Evolutionary conservation across 108 stramenopile genomes (phyloP).

Genomic region (Pelagomonas calceolata): DNA sequence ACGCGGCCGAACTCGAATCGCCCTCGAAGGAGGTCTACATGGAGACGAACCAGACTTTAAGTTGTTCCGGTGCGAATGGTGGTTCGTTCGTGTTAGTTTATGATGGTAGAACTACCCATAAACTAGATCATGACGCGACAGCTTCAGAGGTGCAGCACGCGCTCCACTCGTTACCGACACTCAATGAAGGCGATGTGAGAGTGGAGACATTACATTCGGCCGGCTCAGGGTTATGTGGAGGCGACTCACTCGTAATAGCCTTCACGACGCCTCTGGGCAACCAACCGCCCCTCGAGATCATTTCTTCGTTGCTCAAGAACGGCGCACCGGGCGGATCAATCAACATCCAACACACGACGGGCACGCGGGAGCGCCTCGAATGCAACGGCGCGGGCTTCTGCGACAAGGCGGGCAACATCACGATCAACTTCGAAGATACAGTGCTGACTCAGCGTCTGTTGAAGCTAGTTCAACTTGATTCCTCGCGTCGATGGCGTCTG

Average conservation of each 20-base stretch:
- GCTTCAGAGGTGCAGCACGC: background rate
- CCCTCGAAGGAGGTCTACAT: background rate
- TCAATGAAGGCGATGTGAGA: background rate
- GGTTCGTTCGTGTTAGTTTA: background rate
- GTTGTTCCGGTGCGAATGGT: background rate
- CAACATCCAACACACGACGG: background rate
- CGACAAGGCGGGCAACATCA: background rate
- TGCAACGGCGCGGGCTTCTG: slow-evolving; percentile 8
- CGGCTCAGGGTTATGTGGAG: background rate
- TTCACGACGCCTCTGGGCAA: slow-evolving; percentile 5
- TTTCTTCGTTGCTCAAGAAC: background rate
- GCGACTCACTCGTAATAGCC: background rate
- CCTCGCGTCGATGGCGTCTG: too few species aligned
- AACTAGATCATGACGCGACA: background rate
- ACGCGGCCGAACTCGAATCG: background rate
- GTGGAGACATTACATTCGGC: background rate
- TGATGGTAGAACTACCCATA: background rate
- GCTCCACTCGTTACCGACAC: background rate
- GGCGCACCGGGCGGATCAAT: background rate
- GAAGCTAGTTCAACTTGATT: too few species aligned
- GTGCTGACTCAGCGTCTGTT: too few species aligned
- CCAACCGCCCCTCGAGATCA: slow-evolving; percentile 1
- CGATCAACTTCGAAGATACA: too few species aligned
- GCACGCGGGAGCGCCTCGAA: background rate
- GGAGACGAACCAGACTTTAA: background rate